Base-by-base conservation (phyloP, 306 rosid species). In the Biancaea sappan region DNA sequence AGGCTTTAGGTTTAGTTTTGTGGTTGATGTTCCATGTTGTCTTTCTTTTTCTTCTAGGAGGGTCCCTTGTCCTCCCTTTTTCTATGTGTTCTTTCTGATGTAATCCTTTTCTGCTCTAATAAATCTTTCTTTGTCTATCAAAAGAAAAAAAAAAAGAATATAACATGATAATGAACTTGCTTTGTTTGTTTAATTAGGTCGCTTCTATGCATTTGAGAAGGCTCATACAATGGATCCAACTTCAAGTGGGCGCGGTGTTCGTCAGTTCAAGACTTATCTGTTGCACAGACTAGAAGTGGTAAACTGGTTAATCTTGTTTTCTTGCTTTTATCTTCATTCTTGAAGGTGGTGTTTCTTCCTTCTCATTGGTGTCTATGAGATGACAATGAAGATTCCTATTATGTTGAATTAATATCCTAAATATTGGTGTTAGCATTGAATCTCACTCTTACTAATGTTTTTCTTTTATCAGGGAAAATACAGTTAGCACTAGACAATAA, bases 191-290 rank as follows among this genome's bases (percentile, higher is more conserved):
- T 63, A 51, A 46, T 76, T 66, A 89, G 91, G 94, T 35, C 94
- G 90, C 66, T 89, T 87, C 78, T 83, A 77, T 81, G 94, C 91
- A 16, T 89, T 85, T 81, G 94, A 85, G 82, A 81, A 47, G 80
- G 90, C 91, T 8, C 94, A 89, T 74, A 28, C 0, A 10, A 85
- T 77, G 91, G 94, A 89, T 79, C 84, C 84, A 73, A 77, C 47
- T 25, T 89, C 94, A 70, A 79, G 74, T 65, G 91, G 94, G 75
- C 90, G 94, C 8, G 86, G 91, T 77, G 94, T 89, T 81, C 91
- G 90, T 21, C 91, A 89, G 65, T 89, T 89, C 76, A 89, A 89
- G 81, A 89, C 94, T 0, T 83, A 79, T 75, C 83, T 89, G 43
- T 69, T 89, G 83, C 87, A 83, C 73, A 74, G 72, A 80, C 91